phyloP scores from a whole-genome alignment of 768 basidiomycete genomes.

The Coprinellus micaceus region DNA sequence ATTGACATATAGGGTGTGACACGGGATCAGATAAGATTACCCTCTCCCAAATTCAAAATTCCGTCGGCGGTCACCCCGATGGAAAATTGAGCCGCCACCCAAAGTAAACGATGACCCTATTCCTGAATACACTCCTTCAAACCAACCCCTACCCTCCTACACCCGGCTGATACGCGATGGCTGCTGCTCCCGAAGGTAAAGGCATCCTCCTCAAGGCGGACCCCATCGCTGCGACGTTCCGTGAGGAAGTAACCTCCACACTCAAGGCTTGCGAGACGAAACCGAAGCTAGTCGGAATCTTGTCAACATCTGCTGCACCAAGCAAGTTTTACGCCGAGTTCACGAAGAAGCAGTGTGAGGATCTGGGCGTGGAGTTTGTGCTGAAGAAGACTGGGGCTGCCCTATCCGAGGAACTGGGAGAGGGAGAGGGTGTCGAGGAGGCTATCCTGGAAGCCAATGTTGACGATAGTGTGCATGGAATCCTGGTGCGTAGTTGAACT shows the following conservation, averaged over 20 bases:
- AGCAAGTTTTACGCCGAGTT: constrained; percentile 86
- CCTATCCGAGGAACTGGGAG: constrained; percentile 49
- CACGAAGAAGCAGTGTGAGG: constrained; percentile 86
- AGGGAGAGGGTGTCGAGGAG: constrained; percentile 91
- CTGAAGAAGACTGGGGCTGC: constrained; percentile 70
- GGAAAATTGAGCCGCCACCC: no score
- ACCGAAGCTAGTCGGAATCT: constrained; percentile 87
- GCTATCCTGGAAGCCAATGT: constrained; percentile 95
- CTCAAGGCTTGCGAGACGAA: constrained; percentile 34
- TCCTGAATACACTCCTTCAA: no score
- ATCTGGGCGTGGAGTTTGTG: constrained; percentile 83
- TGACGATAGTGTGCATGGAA: constrained; percentile 79
- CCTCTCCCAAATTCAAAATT: no score
- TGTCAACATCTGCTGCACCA: constrained; percentile 79
- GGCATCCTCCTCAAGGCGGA: constrained; percentile 80
- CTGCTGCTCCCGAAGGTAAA: constrained; percentile 39
- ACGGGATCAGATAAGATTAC: no score
- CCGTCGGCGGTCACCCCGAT: no score
- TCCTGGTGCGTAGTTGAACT: constrained; percentile 67
- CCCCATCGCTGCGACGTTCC: constrained; percentile 65
- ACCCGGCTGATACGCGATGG: neutral
- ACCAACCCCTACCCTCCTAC: no score
- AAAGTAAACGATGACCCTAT: no score
- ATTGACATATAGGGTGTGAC: no score
- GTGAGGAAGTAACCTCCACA: constrained; percentile 58